phyloP scores from a whole-genome alignment of 495 filamentous ascomycete genomes.

The Aspergillus ellipticus region DNA sequence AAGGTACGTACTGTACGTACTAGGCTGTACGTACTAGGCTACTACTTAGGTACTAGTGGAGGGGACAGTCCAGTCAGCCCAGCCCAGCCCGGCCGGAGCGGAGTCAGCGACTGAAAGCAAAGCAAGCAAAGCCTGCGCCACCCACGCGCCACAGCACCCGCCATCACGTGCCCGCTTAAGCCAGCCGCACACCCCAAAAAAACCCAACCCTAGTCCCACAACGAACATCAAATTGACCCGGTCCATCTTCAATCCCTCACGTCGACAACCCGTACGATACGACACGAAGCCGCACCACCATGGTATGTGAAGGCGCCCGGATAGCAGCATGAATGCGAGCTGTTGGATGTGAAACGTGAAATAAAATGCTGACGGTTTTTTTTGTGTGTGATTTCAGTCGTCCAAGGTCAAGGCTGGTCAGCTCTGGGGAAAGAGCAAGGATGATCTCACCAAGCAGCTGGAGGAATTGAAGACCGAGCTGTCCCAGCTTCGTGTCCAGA shows the following conservation, averaged over 20 bases:
- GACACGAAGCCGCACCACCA: constrained; percentile 44
- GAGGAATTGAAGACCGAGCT: constrained; percentile 93
- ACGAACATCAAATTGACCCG: constrained; percentile 44
- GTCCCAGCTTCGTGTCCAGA: constrained; percentile 88
- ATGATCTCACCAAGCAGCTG: constrained; percentile 90
- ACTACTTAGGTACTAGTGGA: no score
- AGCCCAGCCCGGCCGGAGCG: background rate
- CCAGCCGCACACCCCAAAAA: constrained; percentile 26
- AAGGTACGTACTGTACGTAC: no score
- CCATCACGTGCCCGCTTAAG: constrained; percentile 38
- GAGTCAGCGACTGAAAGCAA: background rate
- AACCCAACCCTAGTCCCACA: constrained; percentile 54
- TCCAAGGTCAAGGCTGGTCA: constrained; percentile 89
- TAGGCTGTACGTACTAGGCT: no score
- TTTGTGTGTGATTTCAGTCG: constrained; percentile 53
- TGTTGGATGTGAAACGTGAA: background rate
- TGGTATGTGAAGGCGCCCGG: constrained; percentile 36
- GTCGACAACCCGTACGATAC: constrained; percentile 45
- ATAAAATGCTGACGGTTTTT: constrained; percentile 15
- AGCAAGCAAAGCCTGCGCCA: no score
- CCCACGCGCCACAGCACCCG: background rate
- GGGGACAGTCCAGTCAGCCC: background rate
- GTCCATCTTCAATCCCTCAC: constrained; percentile 50
- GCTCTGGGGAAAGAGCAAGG: constrained; percentile 99
- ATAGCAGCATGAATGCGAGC: no score